These are phyloP conservation scores for Sindora glabra DNA, from an alignment of 306 rosid genomes.

Conservation along the genomic window DNA sequence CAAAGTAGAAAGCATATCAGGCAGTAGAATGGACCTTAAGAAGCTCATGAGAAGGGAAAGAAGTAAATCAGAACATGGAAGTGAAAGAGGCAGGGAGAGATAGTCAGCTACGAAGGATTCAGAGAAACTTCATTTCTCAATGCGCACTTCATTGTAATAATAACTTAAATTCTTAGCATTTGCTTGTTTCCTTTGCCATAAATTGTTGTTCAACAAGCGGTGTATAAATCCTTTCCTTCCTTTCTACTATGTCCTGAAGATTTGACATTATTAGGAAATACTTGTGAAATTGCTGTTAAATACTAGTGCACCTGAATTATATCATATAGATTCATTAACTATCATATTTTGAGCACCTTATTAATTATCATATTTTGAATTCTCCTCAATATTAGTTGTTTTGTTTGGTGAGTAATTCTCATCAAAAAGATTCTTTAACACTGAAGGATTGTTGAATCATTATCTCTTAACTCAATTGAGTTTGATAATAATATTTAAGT, in stretches of 20 bases:
- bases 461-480: too few relatives aligned
- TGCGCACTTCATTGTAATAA: constrained; percentile 12
- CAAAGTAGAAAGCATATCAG: constrained; percentile 28
- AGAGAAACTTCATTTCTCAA: constrained; percentile 2
- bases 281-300: too few relatives aligned
- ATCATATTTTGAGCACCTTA: too few relatives aligned
- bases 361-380: too few relatives aligned
- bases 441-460: too few relatives aligned
- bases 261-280: background rate
- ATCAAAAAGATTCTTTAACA: too few relatives aligned
- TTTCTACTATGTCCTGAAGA: constrained; percentile 2
- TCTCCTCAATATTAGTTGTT: background rate
- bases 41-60: constrained; percentile 41
- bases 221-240: constrained; percentile 20
- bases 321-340: too few relatives aligned
- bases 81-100: constrained; percentile 54
- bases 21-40: constrained; percentile 42
- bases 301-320: too few relatives aligned
- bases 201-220: constrained; percentile 1
- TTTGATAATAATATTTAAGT: too few relatives aligned
- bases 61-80: constrained; percentile 56
- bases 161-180: constrained; percentile 17
- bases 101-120: constrained; percentile 15
- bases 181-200: background rate
- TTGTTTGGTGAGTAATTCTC: too few relatives aligned